phyloP scores from a whole-genome alignment of 441 rosid genomes.

The Manihot esculenta region DNA sequence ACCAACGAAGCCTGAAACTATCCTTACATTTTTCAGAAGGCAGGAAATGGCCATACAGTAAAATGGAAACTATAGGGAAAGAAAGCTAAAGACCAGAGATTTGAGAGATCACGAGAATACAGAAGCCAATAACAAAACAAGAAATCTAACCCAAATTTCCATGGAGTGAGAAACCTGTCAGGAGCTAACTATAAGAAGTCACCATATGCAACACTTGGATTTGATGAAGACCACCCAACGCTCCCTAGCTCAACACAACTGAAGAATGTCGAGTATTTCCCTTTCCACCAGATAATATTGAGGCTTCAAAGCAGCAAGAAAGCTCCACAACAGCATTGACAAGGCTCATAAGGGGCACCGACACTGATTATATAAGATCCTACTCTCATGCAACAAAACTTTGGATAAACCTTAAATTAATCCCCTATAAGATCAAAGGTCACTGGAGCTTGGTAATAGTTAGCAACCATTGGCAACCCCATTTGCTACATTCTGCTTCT shows the following conservation, averaged over 20 bases:
- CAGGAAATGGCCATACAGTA: slow-evolving; percentile 17
- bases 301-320: slow-evolving; percentile 4
- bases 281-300: slow-evolving; percentile 10
- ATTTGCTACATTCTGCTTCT: slow-evolving; percentile 34
- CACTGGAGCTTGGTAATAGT: slow-evolving; percentile 26
- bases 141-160: too few species aligned
- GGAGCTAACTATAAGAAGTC: too few species aligned
- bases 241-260: slow-evolving; percentile 3
- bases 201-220: too few species aligned
- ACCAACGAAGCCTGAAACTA: not conserved
- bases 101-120: not conserved
- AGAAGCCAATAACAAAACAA: not conserved
- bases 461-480: slow-evolving; percentile 58
- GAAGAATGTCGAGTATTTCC: slow-evolving; percentile 9
- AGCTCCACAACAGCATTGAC: slow-evolving; percentile 17
- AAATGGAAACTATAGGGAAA: not conserved
- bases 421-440: slow-evolving; percentile 23
- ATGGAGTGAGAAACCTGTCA: too few species aligned
- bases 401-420: slow-evolving; percentile 3
- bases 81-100: not conserved
- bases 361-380: slow-evolving; percentile 18
- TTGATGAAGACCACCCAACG: not conserved
- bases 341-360: slow-evolving; percentile 5
- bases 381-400: slow-evolving; percentile 14
- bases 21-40: slow-evolving; percentile 16